Evolutionary conservation across 331 rosid genomes (phyloP).

Genomic region (Pyrus hybrid): DNA sequence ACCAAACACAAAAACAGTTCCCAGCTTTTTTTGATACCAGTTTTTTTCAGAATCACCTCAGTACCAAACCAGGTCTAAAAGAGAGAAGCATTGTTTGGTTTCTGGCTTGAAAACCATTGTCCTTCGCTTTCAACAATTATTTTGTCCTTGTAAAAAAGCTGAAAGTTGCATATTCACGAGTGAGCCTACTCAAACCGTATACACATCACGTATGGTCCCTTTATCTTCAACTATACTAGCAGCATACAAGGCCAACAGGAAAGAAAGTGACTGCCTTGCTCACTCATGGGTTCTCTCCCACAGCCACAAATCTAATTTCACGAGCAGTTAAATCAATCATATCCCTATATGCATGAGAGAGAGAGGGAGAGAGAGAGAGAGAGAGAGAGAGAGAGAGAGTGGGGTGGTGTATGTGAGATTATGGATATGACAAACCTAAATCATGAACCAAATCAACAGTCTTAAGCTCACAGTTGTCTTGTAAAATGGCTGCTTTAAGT

Average conservation of each 20-base stretch:
- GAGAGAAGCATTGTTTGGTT: neutral
- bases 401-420: neutral
- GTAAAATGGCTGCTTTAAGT: neutral
- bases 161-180: slow-evolving; percentile 38
- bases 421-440: neutral
- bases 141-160: neutral
- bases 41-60: too few species aligned
- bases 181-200: slow-evolving; percentile 25
- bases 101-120: neutral
- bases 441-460: neutral
- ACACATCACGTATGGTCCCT: neutral
- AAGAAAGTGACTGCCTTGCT: neutral
- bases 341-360: neutral
- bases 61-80: too few species aligned
- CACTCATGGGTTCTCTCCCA: slow-evolving; percentile 4
- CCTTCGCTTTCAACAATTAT: neutral
- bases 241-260: neutral
- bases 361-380: neutral
- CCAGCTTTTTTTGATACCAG: too few species aligned
- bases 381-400: neutral
- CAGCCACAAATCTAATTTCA: slow-evolving; percentile 29
- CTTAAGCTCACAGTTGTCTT: neutral
- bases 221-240: slow-evolving; percentile 1
- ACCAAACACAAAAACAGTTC: too few species aligned
- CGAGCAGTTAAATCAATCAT: slow-evolving; percentile 23